Conservation (phyloP, 192 early-diverging fungal species). For the Podila verticillata region DNA sequence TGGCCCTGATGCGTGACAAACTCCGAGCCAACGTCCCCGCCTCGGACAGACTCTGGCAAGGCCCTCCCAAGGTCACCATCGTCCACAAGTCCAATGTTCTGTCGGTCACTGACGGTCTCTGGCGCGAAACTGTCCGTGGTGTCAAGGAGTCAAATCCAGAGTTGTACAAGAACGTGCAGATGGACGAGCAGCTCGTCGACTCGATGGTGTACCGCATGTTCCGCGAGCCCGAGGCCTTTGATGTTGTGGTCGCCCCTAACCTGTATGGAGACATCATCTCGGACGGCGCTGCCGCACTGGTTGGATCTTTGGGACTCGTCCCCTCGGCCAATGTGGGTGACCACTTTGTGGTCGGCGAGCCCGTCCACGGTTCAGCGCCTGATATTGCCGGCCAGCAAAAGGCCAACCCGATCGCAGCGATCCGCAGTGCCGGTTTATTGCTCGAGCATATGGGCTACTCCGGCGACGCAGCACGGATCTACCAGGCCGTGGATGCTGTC, state of each 20-base stretch:
- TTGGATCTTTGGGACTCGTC: constrained; percentile 94
- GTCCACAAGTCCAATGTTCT: constrained; percentile 99
- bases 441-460: constrained; percentile 86
- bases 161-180: constrained; percentile 68
- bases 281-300: constrained; percentile 96
- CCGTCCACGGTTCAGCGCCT: constrained; percentile 95
- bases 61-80: constrained; percentile 84
- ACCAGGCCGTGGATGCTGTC: constrained; percentile 87
- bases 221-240: constrained; percentile 95
- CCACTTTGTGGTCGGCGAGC: constrained; percentile 94
- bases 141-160: constrained; percentile 73
- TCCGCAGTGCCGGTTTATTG: constrained; percentile 93
- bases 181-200: constrained; percentile 98
- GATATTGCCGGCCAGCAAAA: constrained; percentile 98
- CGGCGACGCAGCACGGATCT: constrained; percentile 78
- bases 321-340: constrained; percentile 98
- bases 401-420: constrained; percentile 96
- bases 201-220: constrained; percentile 99
- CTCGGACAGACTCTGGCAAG: constrained; percentile 72
- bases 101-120: constrained; percentile 94
- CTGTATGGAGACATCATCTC: constrained; percentile 97
- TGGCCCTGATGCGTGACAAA: constrained; percentile 84
- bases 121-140: constrained; percentile 88
- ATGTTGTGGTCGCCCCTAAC: constrained; percentile 97
- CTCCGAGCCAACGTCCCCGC: constrained; percentile 67